Conservation (phyloP, 208 protist genomes). For the Acanthamoeba lenticulata region DNA sequence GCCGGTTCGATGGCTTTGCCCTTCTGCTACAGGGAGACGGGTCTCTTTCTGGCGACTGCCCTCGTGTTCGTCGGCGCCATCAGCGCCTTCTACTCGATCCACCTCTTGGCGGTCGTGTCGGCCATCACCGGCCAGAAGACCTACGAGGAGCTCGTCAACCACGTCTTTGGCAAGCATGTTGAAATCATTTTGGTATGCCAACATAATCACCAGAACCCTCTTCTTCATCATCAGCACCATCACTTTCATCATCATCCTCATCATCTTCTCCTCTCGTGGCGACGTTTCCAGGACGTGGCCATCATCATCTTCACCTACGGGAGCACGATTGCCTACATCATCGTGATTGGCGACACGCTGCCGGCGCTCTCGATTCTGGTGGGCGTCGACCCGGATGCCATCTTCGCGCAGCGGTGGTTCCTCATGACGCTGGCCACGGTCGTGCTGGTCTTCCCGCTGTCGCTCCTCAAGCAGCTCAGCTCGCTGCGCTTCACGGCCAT, state of each 20-base stretch:
- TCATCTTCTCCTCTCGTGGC: too few species aligned
- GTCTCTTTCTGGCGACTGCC: not conserved
- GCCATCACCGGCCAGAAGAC: not conserved
- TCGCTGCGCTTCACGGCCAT: constrained; percentile 27
- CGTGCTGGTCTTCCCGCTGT: constrained; percentile 35
- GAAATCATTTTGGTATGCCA: not conserved
- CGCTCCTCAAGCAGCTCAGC: constrained; percentile 18
- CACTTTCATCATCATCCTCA: not conserved
- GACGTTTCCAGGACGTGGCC: not conserved
- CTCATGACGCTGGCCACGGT: constrained; percentile 1
- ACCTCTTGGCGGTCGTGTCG: not conserved
- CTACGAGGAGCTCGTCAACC: constrained; percentile 37
- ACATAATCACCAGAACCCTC: too few species aligned
- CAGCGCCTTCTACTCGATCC: constrained; percentile 24
- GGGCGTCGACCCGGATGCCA: not conserved
- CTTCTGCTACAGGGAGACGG: not conserved
- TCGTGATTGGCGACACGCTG: constrained; percentile 37
- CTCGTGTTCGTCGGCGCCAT: not conserved
- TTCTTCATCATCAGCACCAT: not conserved
- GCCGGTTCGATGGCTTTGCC: constrained; percentile 11
- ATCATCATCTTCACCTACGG: constrained; percentile 36
- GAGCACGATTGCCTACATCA: constrained; percentile 33
- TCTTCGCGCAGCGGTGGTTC: constrained; percentile 21
- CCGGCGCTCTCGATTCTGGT: not conserved
- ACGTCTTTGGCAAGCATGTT: constrained; percentile 16